A percentile compares a stretch with the other conserved stretches of the same genome.
phyloP scores from a whole-genome alignment of 2,329 filamentous ascomycete species.

The Thelonectria rubi region DNA sequence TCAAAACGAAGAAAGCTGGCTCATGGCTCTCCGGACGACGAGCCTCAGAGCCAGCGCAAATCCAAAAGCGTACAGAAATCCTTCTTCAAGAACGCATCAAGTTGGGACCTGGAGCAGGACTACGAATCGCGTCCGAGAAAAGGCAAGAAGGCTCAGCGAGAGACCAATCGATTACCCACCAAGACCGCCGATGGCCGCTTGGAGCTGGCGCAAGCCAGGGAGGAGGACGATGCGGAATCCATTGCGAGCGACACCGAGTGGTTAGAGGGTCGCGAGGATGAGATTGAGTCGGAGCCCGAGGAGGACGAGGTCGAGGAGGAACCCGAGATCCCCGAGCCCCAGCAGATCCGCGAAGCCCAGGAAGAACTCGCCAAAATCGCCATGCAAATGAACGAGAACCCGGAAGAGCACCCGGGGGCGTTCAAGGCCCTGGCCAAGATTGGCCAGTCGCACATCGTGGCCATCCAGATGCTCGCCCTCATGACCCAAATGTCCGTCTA shows the following conservation, averaged over 20 bases:
- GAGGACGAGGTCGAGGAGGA: constrained; percentile 60
- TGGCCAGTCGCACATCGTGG: constrained; percentile 72
- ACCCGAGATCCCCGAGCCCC: constrained; percentile 74
- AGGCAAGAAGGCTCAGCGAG: constrained; percentile 75
- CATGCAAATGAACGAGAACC: constrained; percentile 84
- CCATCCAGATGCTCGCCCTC: constrained; percentile 86
- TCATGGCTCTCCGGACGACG: constrained; percentile 60
- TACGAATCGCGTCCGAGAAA: constrained; percentile 86
- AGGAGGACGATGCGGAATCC: constrained; percentile 64
- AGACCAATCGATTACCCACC: constrained; percentile 82
- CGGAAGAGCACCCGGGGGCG: constrained; percentile 85
- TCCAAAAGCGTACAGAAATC: constrained; percentile 62
- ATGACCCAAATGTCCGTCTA: constrained; percentile 90
- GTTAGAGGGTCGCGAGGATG: constrained; percentile 68
- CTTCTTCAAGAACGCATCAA: constrained; percentile 78
- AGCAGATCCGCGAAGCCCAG: constrained; percentile 87
- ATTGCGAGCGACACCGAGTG: constrained; percentile 69
- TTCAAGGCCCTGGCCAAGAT: constrained; percentile 83
- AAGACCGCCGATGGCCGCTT: constrained; percentile 83
- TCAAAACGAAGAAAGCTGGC: constrained; percentile 68
- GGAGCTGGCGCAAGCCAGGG: constrained; percentile 65
- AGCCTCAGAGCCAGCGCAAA: constrained; percentile 46
- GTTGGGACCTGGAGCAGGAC: constrained; percentile 91
- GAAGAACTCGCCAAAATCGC: constrained; percentile 91
- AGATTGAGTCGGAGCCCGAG: constrained; percentile 57